Conservation (phyloP, 441 rosid species). For the Corymbia calophylla region DNA sequence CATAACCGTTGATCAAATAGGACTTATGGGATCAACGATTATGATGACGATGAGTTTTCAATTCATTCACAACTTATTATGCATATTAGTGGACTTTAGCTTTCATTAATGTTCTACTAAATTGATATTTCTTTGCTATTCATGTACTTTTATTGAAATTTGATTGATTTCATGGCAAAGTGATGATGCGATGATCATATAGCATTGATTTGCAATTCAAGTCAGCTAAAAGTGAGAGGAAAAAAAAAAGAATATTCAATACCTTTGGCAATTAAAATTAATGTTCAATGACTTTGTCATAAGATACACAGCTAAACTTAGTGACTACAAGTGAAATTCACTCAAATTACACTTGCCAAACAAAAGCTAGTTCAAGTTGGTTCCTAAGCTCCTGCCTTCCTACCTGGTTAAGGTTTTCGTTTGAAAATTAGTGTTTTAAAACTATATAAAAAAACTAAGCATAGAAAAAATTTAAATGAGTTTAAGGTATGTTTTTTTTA, state of each 20-base stretch:
- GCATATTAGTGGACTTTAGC: neutral
- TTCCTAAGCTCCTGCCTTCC: neutral
- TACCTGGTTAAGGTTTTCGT: neutral
- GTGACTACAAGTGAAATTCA: neutral
- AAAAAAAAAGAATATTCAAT: neutral
- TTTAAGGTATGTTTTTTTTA: neutral
- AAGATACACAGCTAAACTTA: neutral
- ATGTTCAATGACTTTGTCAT: neutral
- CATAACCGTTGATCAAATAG: neutral
- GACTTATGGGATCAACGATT: neutral
- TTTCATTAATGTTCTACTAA: neutral
- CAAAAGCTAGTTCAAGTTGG: neutral
- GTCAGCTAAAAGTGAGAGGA: rapidly evolving
- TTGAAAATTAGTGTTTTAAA: neutral
- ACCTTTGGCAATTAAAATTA: neutral
- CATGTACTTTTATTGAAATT: rapidly evolving
- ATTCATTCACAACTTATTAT: neutral
- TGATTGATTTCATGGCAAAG: neutral
- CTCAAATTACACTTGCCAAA: neutral
- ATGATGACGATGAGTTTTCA: neutral
- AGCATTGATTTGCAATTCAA: rapidly evolving
- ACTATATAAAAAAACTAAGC: neutral
- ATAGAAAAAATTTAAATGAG: neutral
- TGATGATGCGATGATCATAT: rapidly evolving
- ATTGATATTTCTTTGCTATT: neutral